These are phyloP conservation scores for Lactifluus hygrophoroides DNA, from an alignment of 768 basidiomycete genomes.

Conservation along the genomic window DNA sequence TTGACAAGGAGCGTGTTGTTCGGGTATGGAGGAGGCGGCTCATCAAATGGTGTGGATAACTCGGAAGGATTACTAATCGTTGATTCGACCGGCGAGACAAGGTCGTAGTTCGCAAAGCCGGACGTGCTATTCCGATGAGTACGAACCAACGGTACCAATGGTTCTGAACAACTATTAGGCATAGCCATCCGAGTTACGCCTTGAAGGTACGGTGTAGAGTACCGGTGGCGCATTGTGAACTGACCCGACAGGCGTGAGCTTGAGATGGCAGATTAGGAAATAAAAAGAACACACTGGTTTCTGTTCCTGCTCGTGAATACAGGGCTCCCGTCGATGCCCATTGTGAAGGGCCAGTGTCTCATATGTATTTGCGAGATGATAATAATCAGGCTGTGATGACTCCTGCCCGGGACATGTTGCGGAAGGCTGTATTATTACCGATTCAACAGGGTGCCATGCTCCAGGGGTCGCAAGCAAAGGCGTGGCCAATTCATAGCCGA, in stretches of 20 bases:
- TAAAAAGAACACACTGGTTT: neutral
- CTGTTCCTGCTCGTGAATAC: neutral
- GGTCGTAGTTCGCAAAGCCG: neutral
- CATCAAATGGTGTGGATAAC: neutral
- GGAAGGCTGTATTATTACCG: constrained; percentile 1
- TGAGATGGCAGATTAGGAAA: neutral
- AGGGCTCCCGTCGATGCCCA: neutral
- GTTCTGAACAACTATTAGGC: neutral
- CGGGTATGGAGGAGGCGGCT: constrained; percentile 14
- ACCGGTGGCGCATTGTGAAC: neutral
- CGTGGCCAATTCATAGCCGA: constrained; percentile 12
- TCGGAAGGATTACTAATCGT: neutral
- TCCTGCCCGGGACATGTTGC: neutral
- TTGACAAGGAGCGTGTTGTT: neutral
- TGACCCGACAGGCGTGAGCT: neutral
- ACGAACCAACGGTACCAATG: neutral
- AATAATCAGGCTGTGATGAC: neutral
- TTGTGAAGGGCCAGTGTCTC: neutral
- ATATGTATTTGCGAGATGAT: neutral
- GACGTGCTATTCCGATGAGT: neutral
- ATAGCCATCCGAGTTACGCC: neutral
- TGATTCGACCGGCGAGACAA: neutral
- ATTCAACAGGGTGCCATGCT: constrained; percentile 5
- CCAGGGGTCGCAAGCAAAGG: neutral
- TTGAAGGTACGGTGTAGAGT: constrained; percentile 1